Conservation (phyloP, 768 basidiomycete genomes). For the Lactifluus subvellereus region DNA sequence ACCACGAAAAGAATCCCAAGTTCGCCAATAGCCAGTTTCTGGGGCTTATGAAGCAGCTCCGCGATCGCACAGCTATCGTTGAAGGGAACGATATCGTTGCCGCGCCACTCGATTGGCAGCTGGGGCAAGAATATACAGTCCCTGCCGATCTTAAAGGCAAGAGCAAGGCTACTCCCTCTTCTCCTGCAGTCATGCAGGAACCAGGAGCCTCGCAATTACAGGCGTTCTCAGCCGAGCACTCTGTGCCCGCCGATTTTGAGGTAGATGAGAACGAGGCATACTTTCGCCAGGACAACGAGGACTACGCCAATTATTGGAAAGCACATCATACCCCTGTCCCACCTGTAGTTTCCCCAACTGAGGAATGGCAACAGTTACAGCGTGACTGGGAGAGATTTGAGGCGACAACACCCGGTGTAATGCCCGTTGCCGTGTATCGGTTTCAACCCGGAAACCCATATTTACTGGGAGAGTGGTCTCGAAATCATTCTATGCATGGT, state of each 20-base stretch:
- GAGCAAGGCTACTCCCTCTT: constrained; percentile 39
- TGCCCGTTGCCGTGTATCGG: constrained; percentile 50
- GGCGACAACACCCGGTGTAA: constrained; percentile 61
- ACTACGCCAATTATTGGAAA: constrained; percentile 59
- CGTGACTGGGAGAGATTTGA: constrained; percentile 78
- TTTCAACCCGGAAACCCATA: constrained; percentile 82
- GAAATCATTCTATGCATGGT: constrained; percentile 37
- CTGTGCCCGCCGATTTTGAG: constrained; percentile 2
- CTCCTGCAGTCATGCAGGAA: background rate
- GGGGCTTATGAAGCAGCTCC: constrained; percentile 76
- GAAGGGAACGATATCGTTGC: constrained; percentile 74
- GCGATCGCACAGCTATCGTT: constrained; percentile 73
- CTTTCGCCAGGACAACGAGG: constrained; percentile 62
- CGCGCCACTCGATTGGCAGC: constrained; percentile 26
- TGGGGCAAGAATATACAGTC: constrained; percentile 24
- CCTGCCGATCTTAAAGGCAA: constrained; percentile 59
- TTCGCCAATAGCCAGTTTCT: constrained; percentile 83
- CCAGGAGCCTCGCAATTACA: background rate
- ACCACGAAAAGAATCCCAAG: constrained; percentile 73
- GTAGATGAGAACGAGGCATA: constrained; percentile 57
- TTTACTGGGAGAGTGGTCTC: constrained; percentile 51
- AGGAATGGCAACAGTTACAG: constrained; percentile 65
- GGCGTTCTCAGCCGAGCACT: background rate
- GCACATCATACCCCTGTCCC: constrained; percentile 31
- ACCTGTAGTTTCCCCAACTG: background rate